Conservation (phyloP, 345 rosid species). For the Heritiera littoralis region DNA sequence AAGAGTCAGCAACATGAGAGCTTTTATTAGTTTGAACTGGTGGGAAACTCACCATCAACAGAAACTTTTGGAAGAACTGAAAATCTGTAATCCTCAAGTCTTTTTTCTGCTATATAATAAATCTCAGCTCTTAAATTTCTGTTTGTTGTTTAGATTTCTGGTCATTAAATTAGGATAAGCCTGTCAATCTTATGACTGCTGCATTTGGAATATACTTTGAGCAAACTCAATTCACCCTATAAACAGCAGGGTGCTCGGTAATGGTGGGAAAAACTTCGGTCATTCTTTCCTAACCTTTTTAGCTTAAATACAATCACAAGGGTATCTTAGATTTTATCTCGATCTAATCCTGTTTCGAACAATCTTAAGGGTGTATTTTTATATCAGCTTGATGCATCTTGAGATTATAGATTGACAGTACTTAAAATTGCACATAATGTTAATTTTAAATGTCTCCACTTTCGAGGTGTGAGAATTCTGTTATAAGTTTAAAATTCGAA, state of each 20-base stretch:
- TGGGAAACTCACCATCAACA: background rate
- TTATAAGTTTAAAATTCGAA: no score
- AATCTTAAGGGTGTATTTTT: no score
- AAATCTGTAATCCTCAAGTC: background rate
- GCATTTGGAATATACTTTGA: background rate
- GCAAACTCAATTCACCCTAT: background rate
- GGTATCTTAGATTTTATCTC: no score
- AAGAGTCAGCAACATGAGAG: background rate
- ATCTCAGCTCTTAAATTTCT: background rate
- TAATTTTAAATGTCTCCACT: no score
- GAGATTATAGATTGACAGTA: no score
- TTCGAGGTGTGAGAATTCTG: no score
- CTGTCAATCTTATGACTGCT: background rate
- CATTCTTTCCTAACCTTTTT: no score
- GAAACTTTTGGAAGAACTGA: background rate
- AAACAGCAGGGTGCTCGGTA: background rate
- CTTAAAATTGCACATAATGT: no score
- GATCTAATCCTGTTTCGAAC: no score
- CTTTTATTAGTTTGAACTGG: background rate
- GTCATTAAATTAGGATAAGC: background rate
- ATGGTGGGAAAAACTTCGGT: no score
- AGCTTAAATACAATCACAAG: no score
- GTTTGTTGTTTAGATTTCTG: background rate
- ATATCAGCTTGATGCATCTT: no score
- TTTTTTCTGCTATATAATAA: background rate